Evolutionary conservation across 495 filamentous ascomycete species (phyloP).

Genomic region (Neurospora sp.): DNA sequence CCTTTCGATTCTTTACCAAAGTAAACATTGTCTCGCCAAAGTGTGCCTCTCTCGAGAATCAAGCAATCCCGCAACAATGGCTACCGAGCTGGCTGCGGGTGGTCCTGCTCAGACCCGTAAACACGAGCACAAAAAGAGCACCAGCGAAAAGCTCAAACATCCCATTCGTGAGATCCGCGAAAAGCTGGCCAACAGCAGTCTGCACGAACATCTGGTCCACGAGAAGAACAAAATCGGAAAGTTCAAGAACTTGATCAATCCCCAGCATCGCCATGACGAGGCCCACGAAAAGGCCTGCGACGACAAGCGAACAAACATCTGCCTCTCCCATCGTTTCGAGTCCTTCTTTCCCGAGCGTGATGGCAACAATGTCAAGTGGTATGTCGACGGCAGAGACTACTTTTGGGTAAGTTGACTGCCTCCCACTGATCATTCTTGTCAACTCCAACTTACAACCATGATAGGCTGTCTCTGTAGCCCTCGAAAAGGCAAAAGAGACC

Average conservation of each 20-base stretch:
- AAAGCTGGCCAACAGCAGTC: slow-evolving; percentile 31
- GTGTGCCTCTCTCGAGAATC: neutral
- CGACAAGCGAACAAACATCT: slow-evolving; percentile 59
- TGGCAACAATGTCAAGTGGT: slow-evolving; percentile 90
- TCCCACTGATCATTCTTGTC: neutral
- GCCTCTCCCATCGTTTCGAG: slow-evolving; percentile 68
- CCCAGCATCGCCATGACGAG: slow-evolving; percentile 91
- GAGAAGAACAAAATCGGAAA: slow-evolving; percentile 45
- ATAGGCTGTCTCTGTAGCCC: slow-evolving; percentile 67
- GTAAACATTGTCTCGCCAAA: neutral
- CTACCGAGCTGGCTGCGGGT: neutral
- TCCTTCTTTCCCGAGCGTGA: slow-evolving; percentile 79
- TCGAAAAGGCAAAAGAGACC: slow-evolving; percentile 79
- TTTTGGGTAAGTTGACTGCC: slow-evolving; percentile 51
- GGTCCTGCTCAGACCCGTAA: slow-evolving; percentile 6
- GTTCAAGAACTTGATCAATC: slow-evolving; percentile 57
- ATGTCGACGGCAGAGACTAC: slow-evolving; percentile 88
- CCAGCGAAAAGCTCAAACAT: slow-evolving; percentile 23
- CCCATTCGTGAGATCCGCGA: slow-evolving; percentile 35
- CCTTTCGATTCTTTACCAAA: neutral
- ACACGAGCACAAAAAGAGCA: slow-evolving; percentile 4
- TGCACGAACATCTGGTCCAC: slow-evolving; percentile 28
- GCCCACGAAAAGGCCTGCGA: slow-evolving; percentile 80
- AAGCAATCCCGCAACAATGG: neutral
- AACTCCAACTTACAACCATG: neutral